phyloP scores from a whole-genome alignment of 2,329 filamentous ascomycete genomes.

The Elsinoe fawcettii region DNA sequence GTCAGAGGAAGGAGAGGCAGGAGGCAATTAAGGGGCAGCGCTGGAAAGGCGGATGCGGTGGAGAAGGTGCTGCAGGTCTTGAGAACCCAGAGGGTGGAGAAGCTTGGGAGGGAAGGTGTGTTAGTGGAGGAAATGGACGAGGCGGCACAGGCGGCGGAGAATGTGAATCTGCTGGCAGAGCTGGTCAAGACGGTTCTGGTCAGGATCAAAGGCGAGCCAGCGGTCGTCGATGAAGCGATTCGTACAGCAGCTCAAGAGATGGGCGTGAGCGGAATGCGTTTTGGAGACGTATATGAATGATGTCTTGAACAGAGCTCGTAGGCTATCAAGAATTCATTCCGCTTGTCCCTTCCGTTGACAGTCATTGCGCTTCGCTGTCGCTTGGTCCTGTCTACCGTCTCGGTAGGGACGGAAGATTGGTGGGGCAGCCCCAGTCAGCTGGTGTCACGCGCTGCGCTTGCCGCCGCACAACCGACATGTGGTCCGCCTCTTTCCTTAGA shows the following conservation, averaged over 20 bases:
- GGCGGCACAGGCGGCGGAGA: conserved; percentile 1
- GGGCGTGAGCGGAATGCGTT: neutral
- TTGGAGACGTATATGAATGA: too few relatives aligned
- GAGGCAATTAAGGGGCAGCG: conserved; percentile 13
- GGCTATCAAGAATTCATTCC: too few relatives aligned
- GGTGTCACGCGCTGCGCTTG: too few relatives aligned
- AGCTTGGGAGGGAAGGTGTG: conserved; percentile 6
- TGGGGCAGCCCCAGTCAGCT: too few relatives aligned
- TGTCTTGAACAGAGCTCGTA: too few relatives aligned
- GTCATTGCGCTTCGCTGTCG: too few relatives aligned
- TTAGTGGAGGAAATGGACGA: neutral
- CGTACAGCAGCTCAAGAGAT: conserved; percentile 11
- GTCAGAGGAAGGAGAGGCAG: conserved; percentile 13
- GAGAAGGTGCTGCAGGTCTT: conserved; percentile 13
- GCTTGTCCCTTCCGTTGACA: too few relatives aligned
- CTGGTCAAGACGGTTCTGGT: conserved; percentile 16
- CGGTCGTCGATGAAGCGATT: conserved; percentile 13
- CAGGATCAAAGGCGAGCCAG: neutral
- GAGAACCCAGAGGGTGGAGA: neutral
- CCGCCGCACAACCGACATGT: too few relatives aligned
- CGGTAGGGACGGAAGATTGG: too few relatives aligned
- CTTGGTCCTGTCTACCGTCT: too few relatives aligned
- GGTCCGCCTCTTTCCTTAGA: too few relatives aligned
- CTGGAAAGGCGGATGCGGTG: conserved; percentile 1
- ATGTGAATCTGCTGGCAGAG: conserved; percentile 15